Conservation (phyloP, 306 rosid species). For the Glycine tomentella region DNA sequence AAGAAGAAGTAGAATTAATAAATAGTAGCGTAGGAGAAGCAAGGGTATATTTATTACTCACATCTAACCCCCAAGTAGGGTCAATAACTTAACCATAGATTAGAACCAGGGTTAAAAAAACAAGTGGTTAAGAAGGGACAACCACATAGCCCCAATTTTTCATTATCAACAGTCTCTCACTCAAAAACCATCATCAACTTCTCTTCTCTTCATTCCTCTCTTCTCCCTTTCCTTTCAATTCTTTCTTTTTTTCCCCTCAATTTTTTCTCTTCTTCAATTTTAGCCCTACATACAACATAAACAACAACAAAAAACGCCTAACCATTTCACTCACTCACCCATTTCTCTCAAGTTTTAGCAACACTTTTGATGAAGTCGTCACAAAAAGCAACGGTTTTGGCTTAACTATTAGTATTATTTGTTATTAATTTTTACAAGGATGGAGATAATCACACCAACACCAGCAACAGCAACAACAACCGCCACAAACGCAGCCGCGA, state of each 20-base stretch:
- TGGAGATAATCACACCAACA: slow-evolving; percentile 60
- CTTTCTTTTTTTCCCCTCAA: neutral
- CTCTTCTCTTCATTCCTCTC: too few species aligned
- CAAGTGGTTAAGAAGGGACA: slow-evolving; percentile 88
- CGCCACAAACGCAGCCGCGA: slow-evolving; percentile 41
- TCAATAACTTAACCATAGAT: slow-evolving; percentile 83
- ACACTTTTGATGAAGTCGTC: slow-evolving; percentile 37
- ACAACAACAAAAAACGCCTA: too few species aligned
- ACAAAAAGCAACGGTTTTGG: neutral
- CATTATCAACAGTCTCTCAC: slow-evolving; percentile 79
- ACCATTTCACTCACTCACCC: too few species aligned
- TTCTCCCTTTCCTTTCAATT: neutral
- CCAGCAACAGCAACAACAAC: neutral
- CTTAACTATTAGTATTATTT: neutral
- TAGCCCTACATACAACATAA: too few species aligned
- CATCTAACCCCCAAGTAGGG: slow-evolving; percentile 75
- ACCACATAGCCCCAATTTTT: slow-evolving; percentile 77
- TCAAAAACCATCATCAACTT: slow-evolving; percentile 51
- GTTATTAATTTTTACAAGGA: slow-evolving; percentile 55
- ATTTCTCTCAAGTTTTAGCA: neutral
- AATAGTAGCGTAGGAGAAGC: slow-evolving; percentile 5
- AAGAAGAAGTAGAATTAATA: neutral
- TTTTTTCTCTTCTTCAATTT: neutral
- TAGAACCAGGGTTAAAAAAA: slow-evolving; percentile 90
- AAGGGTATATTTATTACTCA: slow-evolving; percentile 68